Percentiles rank a stretch among this genome's conserved stretches.
phyloP scores from a whole-genome alignment of 306 rosid species.

The Quercus bicolor region DNA sequence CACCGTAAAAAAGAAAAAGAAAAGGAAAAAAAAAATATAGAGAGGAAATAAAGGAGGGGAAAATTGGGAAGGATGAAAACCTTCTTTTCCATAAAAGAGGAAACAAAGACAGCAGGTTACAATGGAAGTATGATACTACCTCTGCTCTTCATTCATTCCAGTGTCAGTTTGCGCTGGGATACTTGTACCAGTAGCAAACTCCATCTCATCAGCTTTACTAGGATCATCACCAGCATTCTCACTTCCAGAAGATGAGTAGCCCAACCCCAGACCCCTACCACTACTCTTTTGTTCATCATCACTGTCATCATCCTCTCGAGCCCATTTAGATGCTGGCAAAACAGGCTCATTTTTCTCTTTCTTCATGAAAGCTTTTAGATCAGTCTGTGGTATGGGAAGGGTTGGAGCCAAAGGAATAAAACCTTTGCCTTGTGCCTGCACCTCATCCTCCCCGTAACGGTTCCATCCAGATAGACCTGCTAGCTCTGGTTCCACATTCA shows the following conservation, averaged over 20 bases:
- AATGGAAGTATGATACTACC: constrained; percentile 41
- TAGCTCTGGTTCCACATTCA: constrained; percentile 61
- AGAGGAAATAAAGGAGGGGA: background rate
- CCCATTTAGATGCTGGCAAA: constrained; percentile 96
- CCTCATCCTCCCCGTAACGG: constrained; percentile 52
- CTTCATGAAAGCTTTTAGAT: constrained; percentile 64
- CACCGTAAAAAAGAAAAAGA: background rate
- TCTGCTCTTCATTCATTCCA: constrained; percentile 94
- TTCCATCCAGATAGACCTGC: constrained; percentile 70
- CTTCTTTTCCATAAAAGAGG: background rate
- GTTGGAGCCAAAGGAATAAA: constrained; percentile 53
- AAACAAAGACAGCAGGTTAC: constrained; percentile 17
- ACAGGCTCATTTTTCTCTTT: constrained; percentile 80
- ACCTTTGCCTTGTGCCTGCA: constrained; percentile 44
- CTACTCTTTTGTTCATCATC: constrained; percentile 72
- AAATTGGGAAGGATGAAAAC: background rate
- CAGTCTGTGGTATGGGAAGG: constrained; percentile 66
- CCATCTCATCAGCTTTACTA: constrained; percentile 63
- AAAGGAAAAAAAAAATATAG: background rate
- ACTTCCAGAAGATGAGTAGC: constrained; percentile 98
- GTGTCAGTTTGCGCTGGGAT: constrained; percentile 53
- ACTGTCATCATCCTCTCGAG: constrained; percentile 94
- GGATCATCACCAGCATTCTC: constrained; percentile 78
- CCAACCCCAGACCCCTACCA: constrained; percentile 68
- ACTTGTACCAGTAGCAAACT: constrained; percentile 63